Percentiles rank a stretch among this genome's conserved stretches.
Conservation (phyloP, 352 stramenopile genomes). For the Globisporangium camurandrum region DNA sequence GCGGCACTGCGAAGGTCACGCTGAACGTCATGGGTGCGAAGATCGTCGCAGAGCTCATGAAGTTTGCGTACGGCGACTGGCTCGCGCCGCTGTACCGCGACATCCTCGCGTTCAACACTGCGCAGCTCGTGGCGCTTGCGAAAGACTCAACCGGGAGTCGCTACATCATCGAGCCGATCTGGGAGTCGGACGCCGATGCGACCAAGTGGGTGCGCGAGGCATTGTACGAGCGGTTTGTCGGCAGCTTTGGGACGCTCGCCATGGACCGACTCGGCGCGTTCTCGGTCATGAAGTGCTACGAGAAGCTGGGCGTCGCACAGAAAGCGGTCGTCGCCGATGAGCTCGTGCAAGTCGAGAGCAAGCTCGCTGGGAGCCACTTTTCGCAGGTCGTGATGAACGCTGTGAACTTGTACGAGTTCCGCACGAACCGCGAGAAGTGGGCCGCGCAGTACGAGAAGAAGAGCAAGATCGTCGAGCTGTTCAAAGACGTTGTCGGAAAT, state of each 20-base stretch:
- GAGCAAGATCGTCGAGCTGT: slow-evolving; percentile 69
- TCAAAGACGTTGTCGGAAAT: slow-evolving; percentile 59
- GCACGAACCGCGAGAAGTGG: slow-evolving; percentile 74
- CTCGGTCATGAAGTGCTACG: slow-evolving; percentile 80
- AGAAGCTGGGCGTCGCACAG: slow-evolving; percentile 42
- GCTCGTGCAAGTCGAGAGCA: slow-evolving; percentile 55
- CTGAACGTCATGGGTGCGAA: slow-evolving; percentile 75
- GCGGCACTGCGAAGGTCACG: slow-evolving; percentile 42
- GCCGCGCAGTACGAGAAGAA: slow-evolving; percentile 68
- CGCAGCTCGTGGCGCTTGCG: slow-evolving; percentile 62
- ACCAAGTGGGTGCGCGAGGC: slow-evolving; percentile 53
- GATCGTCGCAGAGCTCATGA: slow-evolving; percentile 61
- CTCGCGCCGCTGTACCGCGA: slow-evolving; percentile 47
- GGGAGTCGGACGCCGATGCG: slow-evolving; percentile 49
- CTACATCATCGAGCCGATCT: slow-evolving; percentile 72
- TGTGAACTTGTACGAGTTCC: slow-evolving; percentile 74
- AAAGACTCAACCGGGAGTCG: slow-evolving; percentile 76
- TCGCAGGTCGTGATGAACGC: slow-evolving; percentile 78
- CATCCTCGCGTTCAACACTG: slow-evolving; percentile 54
- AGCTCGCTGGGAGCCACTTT: slow-evolving; percentile 73
- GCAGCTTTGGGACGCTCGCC: slow-evolving; percentile 59
- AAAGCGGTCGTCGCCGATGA: slow-evolving; percentile 70
- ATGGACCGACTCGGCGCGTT: slow-evolving; percentile 73
- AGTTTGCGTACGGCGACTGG: slow-evolving; percentile 47
- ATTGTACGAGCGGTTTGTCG: slow-evolving; percentile 62